These are phyloP conservation scores for Melanomma pulvis-pyrius DNA, from an alignment of 495 filamentous ascomycete species.

Conservation along the genomic window DNA sequence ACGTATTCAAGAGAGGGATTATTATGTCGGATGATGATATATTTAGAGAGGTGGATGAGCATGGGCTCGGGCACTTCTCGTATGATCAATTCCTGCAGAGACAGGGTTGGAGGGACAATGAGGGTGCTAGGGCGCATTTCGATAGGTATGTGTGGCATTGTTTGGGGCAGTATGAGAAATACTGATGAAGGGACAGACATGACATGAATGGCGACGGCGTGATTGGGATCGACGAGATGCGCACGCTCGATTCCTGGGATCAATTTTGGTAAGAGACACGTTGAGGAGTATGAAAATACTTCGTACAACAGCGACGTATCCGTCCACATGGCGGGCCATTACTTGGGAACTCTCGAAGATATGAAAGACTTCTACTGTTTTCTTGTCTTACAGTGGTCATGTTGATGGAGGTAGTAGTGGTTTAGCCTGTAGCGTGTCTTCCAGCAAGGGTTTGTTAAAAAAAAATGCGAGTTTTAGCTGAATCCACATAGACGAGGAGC, in stretches of 20 bases:
- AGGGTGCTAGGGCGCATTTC: background rate
- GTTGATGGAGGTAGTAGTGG: too few species aligned
- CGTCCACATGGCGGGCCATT: too few species aligned
- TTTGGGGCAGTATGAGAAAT: background rate
- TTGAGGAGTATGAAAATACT: background rate
- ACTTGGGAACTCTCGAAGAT: too few species aligned
- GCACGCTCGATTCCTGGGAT: background rate
- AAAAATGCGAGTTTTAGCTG: too few species aligned
- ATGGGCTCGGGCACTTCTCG: background rate
- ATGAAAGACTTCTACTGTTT: too few species aligned
- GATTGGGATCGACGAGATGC: background rate
- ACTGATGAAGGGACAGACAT: background rate
- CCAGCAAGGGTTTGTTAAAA: background rate
- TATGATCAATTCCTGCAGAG: background rate
- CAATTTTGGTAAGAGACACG: background rate
- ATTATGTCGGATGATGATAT: background rate
- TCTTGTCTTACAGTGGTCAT: too few species aligned
- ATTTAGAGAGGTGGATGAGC: background rate
- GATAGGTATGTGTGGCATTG: conserved; percentile 2
- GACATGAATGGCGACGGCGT: conserved; percentile 6
- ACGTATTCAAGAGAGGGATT: background rate
- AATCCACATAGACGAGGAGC: too few species aligned
- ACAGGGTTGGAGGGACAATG: background rate
- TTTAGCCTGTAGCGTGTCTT: too few species aligned
- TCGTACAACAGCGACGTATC: background rate